Percentiles rank a stretch among this genome's conserved stretches.
phyloP scores from a whole-genome alignment of 1,284 basidiomycete species.

The Trichosporon asahii region DNA sequence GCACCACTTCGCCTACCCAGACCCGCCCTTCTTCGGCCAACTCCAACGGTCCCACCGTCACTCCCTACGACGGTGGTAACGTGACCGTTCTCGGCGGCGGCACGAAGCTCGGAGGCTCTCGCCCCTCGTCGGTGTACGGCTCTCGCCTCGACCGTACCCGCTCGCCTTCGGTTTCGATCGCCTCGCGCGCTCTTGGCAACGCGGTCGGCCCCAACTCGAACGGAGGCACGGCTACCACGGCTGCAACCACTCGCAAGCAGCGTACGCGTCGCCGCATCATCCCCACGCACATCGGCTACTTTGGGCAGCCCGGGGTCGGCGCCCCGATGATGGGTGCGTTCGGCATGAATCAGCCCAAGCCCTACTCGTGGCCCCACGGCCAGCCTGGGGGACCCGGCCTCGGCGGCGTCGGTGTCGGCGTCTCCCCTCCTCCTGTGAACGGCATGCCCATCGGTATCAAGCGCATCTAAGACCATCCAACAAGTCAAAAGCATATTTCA shows the following conservation, averaged over 20 bases:
- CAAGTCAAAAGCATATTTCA: constrained; percentile 10
- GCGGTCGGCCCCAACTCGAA: constrained; percentile 39
- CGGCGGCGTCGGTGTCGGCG: constrained; percentile 32
- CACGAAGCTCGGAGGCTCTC: constrained; percentile 50
- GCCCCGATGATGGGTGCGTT: constrained; percentile 44
- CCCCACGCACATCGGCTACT: constrained; percentile 47
- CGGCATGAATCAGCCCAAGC: constrained; percentile 25
- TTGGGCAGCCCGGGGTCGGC: constrained; percentile 45
- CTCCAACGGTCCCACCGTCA: constrained; percentile 38
- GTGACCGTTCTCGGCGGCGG: constrained; percentile 53
- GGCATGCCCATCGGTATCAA: constrained; percentile 18
- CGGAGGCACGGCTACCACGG: constrained; percentile 13
- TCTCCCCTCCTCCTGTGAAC: constrained; percentile 30
- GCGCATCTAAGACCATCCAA: constrained; percentile 11
- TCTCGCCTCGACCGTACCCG: constrained; percentile 36
- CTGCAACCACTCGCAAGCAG: constrained; percentile 30
- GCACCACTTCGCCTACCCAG: constrained; percentile 15
- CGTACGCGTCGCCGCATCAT: constrained; percentile 47
- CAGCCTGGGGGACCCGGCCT: constrained; percentile 16
- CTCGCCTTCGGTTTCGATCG: constrained; percentile 45
- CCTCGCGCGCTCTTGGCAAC: constrained; percentile 41
- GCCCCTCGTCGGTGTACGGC: constrained; percentile 31
- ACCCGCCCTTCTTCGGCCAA: constrained; percentile 19
- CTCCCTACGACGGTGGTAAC: constrained; percentile 53
- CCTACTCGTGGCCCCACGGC: constrained; percentile 19